Percentiles rank a stretch among this genome's conserved stretches.
Evolutionary conservation across 1,284 basidiomycete genomes (phyloP).

Genomic region (Austroboletus niveus): DNA sequence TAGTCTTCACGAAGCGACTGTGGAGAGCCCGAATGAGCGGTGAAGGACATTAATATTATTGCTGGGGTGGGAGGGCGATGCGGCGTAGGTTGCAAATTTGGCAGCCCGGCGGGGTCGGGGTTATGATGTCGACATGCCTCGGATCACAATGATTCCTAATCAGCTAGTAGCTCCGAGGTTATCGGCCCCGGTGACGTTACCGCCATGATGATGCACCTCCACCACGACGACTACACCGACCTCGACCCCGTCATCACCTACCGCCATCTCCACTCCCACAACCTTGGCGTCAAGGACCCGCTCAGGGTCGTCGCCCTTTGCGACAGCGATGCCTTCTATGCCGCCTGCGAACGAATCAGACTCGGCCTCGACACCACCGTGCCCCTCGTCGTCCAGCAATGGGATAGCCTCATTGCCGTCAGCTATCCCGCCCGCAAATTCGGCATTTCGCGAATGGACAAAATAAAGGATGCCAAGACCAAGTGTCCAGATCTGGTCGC

Average conservation of each 20-base stretch:
- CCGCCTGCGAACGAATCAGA: slow-evolving; percentile 86
- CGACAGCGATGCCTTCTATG: slow-evolving; percentile 93
- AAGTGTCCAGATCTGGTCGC: slow-evolving; percentile 83
- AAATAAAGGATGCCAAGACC: slow-evolving; percentile 77
- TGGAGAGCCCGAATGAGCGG: slow-evolving; percentile 14
- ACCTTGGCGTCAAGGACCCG: slow-evolving; percentile 65
- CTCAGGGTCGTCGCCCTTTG: slow-evolving; percentile 83
- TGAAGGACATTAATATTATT: slow-evolving; percentile 17
- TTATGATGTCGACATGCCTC: too few species aligned
- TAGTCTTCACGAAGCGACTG: slow-evolving; percentile 45
- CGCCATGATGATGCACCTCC: slow-evolving; percentile 24
- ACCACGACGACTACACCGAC: slow-evolving; percentile 53
- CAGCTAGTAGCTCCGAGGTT: too few species aligned
- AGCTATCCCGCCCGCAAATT: slow-evolving; percentile 93
- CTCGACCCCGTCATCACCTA: slow-evolving; percentile 69
- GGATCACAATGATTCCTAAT: too few species aligned
- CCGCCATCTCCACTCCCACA: slow-evolving; percentile 63
- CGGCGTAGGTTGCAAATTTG: too few species aligned
- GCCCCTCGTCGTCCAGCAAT: slow-evolving; percentile 91
- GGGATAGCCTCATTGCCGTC: slow-evolving; percentile 89
- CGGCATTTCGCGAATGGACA: slow-evolving; percentile 85
- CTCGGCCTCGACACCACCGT: slow-evolving; percentile 70
- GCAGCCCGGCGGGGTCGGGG: not conserved
- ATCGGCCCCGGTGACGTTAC: too few species aligned
- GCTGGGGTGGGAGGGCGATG: not conserved